phyloP scores from a whole-genome alignment of 2,329 filamentous ascomycete species.

The Neofusicoccum laricinum region DNA sequence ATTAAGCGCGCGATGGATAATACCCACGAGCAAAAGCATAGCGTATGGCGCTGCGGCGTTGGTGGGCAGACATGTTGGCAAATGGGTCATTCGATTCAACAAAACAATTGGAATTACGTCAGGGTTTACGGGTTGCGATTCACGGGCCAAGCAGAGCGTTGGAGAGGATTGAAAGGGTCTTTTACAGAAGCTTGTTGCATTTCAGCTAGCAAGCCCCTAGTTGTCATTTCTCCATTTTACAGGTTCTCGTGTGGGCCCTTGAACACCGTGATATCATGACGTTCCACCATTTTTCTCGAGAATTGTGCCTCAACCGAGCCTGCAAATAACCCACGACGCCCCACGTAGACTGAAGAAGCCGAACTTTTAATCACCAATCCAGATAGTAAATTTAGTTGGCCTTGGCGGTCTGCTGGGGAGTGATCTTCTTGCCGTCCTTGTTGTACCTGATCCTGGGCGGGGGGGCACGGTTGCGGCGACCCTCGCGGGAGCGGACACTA shows the following conservation, averaged over 20 bases:
- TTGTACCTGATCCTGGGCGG: conserved; percentile 98
- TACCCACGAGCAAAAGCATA: neutral
- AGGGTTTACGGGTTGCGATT: neutral
- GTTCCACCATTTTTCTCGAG: conserved; percentile 15
- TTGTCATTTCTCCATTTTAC: conserved; percentile 13
- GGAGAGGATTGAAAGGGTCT: neutral
- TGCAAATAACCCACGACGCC: conserved; percentile 14
- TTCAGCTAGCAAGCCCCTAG: neutral
- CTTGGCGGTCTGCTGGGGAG: conserved; percentile 76
- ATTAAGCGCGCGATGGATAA: neutral
- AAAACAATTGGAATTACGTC: neutral
- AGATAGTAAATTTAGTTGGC: conserved; percentile 23
- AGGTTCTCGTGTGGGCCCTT: conserved; percentile 14
- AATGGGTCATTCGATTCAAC: neutral
- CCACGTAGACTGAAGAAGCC: neutral
- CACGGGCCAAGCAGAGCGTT: neutral
- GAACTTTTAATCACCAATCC: neutral
- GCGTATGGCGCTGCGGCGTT: conserved; percentile 5
- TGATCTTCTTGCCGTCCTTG: conserved; percentile 99
- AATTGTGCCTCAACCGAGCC: conserved; percentile 2
- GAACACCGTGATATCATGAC: conserved; percentile 18
- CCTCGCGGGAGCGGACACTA: conserved; percentile 95
- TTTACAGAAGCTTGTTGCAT: neutral
- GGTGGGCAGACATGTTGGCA: neutral
- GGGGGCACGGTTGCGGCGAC: conserved; percentile 97